phyloP scores from a whole-genome alignment of 495 filamentous ascomycete genomes.

The Wilcoxina mikolae region DNA sequence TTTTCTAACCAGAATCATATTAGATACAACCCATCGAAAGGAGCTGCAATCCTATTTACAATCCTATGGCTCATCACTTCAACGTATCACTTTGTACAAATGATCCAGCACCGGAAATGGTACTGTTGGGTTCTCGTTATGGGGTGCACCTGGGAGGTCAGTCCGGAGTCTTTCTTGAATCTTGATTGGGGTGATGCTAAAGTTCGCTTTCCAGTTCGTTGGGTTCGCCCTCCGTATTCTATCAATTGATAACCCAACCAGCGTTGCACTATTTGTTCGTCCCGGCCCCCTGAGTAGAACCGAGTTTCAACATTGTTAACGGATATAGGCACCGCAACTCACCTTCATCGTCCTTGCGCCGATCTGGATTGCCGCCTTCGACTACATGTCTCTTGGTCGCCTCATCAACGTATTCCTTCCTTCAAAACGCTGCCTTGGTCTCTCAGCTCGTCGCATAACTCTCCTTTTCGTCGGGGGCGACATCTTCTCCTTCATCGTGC shows the following conservation, averaged over 20 bases:
- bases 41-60: constrained; percentile 2
- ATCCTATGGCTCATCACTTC: constrained; percentile 5
- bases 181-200: no score
- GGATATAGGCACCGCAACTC: background rate
- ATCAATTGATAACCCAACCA: constrained; percentile 7
- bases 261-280: background rate
- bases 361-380: constrained; percentile 48
- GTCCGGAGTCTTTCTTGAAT: no score
- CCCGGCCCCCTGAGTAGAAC: background rate
- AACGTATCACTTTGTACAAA: constrained; percentile 7
- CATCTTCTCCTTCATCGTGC: constrained; percentile 48
- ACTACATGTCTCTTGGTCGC: constrained; percentile 54
- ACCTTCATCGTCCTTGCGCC: constrained; percentile 35
- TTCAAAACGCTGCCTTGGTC: constrained; percentile 32
- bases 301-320: background rate
- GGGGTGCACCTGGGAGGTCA: constrained; percentile 15
- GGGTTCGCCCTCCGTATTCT: constrained; percentile 15
- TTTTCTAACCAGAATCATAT: no score
- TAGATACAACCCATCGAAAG: background rate
- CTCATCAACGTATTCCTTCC: constrained; percentile 47
- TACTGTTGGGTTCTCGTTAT: constrained; percentile 11
- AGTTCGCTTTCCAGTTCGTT: no score
- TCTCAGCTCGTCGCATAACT: constrained; percentile 39
- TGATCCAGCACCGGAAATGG: constrained; percentile 13
- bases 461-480: constrained; percentile 50